Base-by-base conservation (phyloP, 148 eudicot genomes). In the Amaranthus palmeri region DNA sequence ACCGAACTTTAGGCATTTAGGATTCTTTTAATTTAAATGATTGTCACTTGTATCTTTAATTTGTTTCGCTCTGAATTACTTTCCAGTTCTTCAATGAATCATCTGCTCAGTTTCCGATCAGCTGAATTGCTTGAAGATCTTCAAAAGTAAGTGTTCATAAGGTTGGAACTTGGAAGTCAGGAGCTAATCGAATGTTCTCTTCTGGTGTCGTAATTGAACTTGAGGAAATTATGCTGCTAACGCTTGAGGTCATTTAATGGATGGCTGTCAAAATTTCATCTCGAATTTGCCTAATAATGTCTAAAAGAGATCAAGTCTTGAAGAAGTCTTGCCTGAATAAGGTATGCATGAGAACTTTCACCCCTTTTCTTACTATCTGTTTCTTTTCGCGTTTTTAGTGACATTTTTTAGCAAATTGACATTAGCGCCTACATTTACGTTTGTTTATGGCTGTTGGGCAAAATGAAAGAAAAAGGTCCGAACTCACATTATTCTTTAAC, bases 171-270 rank as follows among this genome's bases (percentile, higher is more conserved):
- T 52, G 13, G 55, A 52, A 52, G 11, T 52, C 13, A 52, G 13
- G 13, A 52, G 11, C 55, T 52, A 12, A 52, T 4, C 55, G 10
- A 9, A 11, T 52, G 4, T 7, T 52, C 3, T 14, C 55, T 52
- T 52, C 55, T 52, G 13, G 10, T 52, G 36, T 52, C 13, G 54
- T 52, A 14, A 10, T 52, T 62, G 66, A 62, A 42, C 44, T 43
- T 42, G 13, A 42, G 18, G 8, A 62, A 52, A 62, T 48, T 48
- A 42, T 62, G 66, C 66, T 42, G 66, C 66, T 43, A 62, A 62
- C 47, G 44, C 49, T 42, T 9, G 66, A 5, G 43, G 14, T 15
- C 44, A 62, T 25, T 41, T 58, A 6, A 43, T 58, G 8, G 62
- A 58, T 25, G 62, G 62, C 2, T 58, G 62, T 10, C 42, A 43